phyloP scores from a whole-genome alignment of 306 rosid genomes.

The Abrus precatorius region DNA sequence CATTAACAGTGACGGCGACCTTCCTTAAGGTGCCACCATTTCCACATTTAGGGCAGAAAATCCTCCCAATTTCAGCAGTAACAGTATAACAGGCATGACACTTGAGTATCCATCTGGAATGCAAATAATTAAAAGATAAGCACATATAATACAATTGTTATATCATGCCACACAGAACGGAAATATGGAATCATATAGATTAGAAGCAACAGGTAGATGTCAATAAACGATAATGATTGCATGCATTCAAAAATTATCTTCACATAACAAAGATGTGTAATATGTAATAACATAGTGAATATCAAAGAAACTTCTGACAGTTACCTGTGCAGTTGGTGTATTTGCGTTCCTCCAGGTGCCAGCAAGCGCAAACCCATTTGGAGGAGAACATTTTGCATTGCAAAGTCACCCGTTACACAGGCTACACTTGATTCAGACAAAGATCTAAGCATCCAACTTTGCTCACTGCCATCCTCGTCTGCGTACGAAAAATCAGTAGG shows the following conservation, averaged over 20 bases:
- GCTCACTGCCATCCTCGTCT: constrained; percentile 80
- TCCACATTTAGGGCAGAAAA: constrained; percentile 97
- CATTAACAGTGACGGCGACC: constrained; percentile 98
- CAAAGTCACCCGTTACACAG: constrained; percentile 89
- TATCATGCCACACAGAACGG: not conserved
- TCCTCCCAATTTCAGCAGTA: constrained; percentile 86
- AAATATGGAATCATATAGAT: not conserved
- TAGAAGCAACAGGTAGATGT: constrained; percentile 13
- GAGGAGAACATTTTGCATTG: constrained; percentile 96
- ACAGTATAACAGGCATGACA: constrained; percentile 91
- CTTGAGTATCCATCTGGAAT: constrained; percentile 89
- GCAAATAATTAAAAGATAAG: constrained; percentile 44
- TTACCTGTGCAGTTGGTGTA: constrained; percentile 88
- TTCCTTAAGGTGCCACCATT: constrained; percentile 97
- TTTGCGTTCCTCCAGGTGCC: constrained; percentile 95
- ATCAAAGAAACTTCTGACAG: constrained; percentile 28
- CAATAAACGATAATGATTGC: not conserved
- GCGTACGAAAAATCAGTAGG: constrained; percentile 65
- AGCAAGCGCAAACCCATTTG: constrained; percentile 94
- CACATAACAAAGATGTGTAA: not conserved
- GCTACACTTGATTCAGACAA: constrained; percentile 95
- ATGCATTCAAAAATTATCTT: too few relatives aligned
- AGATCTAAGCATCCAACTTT: constrained; percentile 90
- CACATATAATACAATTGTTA: not conserved
- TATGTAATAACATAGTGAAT: constrained; percentile 6